phyloP scores from a whole-genome alignment of 352 stramenopile species.

The Globisporangium uncinulatum region DNA sequence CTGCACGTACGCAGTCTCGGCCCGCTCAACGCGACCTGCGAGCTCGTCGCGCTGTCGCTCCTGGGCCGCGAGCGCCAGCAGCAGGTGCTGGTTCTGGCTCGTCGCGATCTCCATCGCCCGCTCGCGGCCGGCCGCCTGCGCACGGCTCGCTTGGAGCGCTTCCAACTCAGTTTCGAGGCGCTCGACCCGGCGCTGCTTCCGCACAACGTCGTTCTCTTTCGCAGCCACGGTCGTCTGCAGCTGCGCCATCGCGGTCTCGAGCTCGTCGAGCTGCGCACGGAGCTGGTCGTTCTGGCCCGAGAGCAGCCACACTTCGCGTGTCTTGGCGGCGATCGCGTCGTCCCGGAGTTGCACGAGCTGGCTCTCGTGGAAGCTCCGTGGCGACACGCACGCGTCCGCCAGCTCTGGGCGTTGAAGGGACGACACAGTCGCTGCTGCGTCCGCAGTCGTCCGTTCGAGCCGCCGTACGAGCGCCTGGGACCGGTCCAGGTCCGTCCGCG shows the following conservation, averaged over 20 bases:
- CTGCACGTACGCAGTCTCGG: conserved; percentile 32
- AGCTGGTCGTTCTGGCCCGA: conserved; percentile 63
- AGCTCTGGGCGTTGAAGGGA: conserved; percentile 13
- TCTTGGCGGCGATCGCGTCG: conserved; percentile 65
- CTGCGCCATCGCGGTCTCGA: conserved; percentile 54
- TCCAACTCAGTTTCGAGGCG: conserved; percentile 53
- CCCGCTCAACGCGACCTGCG: conserved; percentile 11
- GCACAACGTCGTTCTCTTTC: conserved; percentile 56
- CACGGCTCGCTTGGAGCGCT: conserved; percentile 37
- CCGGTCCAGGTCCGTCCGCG: conserved; percentile 39
- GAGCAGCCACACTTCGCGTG: conserved; percentile 65
- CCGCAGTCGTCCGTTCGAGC: conserved; percentile 42
- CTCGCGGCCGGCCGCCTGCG: conserved; percentile 52
- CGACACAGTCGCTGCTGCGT: conserved; percentile 14
- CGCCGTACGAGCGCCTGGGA: conserved; percentile 28
- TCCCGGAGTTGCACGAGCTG: conserved; percentile 70
- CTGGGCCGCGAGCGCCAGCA: conserved; percentile 55
- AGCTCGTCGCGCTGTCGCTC: conserved; percentile 35
- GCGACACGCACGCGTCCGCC: conserved; percentile 60
- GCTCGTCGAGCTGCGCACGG: conserved; percentile 54
- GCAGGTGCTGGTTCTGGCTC: conserved; percentile 63
- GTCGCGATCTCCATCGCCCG: conserved; percentile 71
- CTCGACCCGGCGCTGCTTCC: conserved; percentile 48
- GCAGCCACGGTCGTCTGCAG: conserved; percentile 47
- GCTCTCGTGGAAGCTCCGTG: conserved; percentile 67